These are phyloP conservation scores for Termitomyces sp. DNA, from an alignment of 768 basidiomycete genomes.

Conservation along the genomic window DNA sequence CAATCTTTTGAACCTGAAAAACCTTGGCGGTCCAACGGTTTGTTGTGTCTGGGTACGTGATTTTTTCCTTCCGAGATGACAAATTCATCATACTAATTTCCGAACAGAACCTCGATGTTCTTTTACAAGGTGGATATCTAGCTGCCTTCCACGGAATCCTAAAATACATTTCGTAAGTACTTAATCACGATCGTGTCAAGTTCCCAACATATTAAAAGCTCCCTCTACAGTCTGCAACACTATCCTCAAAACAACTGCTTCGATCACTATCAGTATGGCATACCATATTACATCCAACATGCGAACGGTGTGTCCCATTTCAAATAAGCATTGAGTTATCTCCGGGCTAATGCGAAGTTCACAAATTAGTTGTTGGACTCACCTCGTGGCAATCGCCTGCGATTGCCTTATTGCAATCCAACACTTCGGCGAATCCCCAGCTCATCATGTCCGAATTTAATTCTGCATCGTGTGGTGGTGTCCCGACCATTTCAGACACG, in stretches of 20 bases:
- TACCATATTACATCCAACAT: slow-evolving; percentile 45
- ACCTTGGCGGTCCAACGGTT: slow-evolving; percentile 47
- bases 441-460: slow-evolving; percentile 56
- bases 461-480: slow-evolving; percentile 51
- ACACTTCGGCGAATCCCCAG: slow-evolving; percentile 28
- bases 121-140: slow-evolving; percentile 41
- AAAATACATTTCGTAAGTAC: slow-evolving; percentile 47
- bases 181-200: not conserved
- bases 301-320: slow-evolving; percentile 35
- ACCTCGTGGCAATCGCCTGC: slow-evolving; percentile 47
- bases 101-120: slow-evolving; percentile 37
- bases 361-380: slow-evolving; percentile 31
- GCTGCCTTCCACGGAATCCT: slow-evolving; percentile 32
- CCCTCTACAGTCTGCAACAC: slow-evolving; percentile 40
- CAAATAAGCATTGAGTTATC: not conserved
- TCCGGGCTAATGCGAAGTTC: slow-evolving; percentile 1
- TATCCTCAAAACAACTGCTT: slow-evolving; percentile 50
- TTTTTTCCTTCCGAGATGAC: not conserved
- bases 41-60: slow-evolving; percentile 49
- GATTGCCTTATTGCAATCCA: slow-evolving; percentile 30
- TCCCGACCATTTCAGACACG: slow-evolving; percentile 45
- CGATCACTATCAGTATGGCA: slow-evolving; percentile 30
- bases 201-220: not conserved
- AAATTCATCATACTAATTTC: not conserved
- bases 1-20: slow-evolving; percentile 33